A percentile compares a stretch with the other conserved stretches of the same genome.
phyloP scores from a whole-genome alignment of 129 eudicot species.

The Rutidosis leptorrhynchoides region DNA sequence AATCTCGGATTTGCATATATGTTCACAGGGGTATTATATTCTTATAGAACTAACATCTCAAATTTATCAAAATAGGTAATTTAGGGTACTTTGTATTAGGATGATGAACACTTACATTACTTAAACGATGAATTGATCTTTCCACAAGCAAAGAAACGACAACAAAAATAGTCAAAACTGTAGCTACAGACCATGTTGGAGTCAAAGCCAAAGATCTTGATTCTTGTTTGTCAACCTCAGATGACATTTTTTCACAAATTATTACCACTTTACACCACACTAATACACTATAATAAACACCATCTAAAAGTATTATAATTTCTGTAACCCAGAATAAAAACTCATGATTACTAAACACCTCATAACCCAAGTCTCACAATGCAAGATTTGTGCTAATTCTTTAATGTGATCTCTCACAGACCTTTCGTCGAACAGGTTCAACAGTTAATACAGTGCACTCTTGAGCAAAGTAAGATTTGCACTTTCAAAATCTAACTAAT shows the following conservation, averaged over 20 bases:
- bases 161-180: slow-evolving; percentile 90
- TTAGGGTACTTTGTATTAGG: neutral
- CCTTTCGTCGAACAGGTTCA: slow-evolving; percentile 24
- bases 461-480: slow-evolving; percentile 24
- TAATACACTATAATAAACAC: slow-evolving; percentile 6
- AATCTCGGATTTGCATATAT: neutral
- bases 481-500: slow-evolving; percentile 15
- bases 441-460: neutral
- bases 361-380: slow-evolving; percentile 21
- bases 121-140: slow-evolving; percentile 80
- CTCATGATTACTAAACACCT: slow-evolving; percentile 14
- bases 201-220: slow-evolving; percentile 89
- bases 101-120: slow-evolving; percentile 59
- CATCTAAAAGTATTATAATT: neutral
- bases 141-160: slow-evolving; percentile 95
- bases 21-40: neutral
- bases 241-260: slow-evolving; percentile 31
- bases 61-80: neutral
- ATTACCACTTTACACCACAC: slow-evolving; percentile 7
- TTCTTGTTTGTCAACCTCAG: slow-evolving; percentile 47
- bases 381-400: slow-evolving; percentile 5
- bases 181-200: slow-evolving; percentile 99
- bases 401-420: slow-evolving; percentile 18
- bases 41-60: neutral
- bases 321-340: neutral